A percentile compares a stretch with the other conserved stretches of the same genome.
These are phyloP conservation scores for Cronartium quercuum DNA, from an alignment of 1,284 basidiomycete genomes.

Conservation along the genomic window DNA sequence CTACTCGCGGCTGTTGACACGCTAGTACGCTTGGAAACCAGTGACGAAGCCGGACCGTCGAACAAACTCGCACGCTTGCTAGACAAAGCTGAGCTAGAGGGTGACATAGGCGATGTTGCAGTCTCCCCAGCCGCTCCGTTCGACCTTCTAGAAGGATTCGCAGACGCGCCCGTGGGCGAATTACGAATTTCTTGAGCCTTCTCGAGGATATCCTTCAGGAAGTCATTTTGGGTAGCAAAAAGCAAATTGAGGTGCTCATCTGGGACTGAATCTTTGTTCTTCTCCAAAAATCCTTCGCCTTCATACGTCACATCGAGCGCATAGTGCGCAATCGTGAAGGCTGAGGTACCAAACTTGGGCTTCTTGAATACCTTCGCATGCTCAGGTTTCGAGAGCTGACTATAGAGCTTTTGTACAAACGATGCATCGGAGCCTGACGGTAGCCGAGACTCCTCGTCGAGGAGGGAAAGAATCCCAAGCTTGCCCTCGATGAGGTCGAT, in stretches of 20 bases:
- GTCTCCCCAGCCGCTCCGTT: constrained; percentile 65
- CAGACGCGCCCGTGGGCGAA: constrained; percentile 53
- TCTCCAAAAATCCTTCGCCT: constrained; percentile 95
- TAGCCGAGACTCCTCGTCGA: constrained; percentile 96
- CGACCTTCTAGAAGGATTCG: constrained; percentile 60
- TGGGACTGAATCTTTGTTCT: constrained; percentile 97
- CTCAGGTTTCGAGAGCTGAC: constrained; percentile 75
- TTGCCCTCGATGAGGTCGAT: constrained; percentile 98
- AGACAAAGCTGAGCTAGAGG: constrained; percentile 42
- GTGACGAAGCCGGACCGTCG: constrained; percentile 40
- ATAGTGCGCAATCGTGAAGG: constrained; percentile 98
- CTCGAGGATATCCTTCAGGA: constrained; percentile 91
- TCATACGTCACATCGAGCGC: constrained; percentile 98
- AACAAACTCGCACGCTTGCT: constrained; percentile 40
- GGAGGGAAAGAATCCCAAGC: constrained; percentile 84
- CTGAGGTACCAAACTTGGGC: constrained; percentile 90
- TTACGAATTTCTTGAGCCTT: constrained; percentile 60
- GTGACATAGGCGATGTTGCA: constrained; percentile 61
- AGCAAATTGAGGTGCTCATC: constrained; percentile 92
- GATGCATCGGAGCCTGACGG: constrained; percentile 88
- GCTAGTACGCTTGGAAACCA: constrained; percentile 59
- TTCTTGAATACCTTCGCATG: constrained; percentile 92
- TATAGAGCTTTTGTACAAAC: constrained; percentile 88
- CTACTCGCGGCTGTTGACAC: constrained; percentile 49
- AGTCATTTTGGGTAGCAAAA: constrained; percentile 75